phyloP scores from a whole-genome alignment of 2,329 filamentous ascomycete genomes.

The Aphanocladium album region DNA sequence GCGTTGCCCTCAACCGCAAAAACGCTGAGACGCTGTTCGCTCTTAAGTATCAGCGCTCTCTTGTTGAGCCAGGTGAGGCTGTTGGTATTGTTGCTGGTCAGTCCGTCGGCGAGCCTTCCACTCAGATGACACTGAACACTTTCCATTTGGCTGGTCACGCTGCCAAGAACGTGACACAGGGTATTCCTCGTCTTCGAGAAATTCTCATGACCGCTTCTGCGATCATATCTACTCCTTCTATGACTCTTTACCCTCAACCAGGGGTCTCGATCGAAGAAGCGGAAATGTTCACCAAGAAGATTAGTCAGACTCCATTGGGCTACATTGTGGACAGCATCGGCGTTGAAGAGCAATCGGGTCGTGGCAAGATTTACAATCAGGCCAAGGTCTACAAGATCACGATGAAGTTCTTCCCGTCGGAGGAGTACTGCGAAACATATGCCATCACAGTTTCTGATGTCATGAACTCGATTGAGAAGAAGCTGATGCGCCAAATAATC shows the following conservation, averaged over 20 bases:
- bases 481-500: constrained; percentile 69
- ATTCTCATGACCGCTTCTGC: constrained; percentile 96
- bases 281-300: constrained; percentile 82
- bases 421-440: constrained; percentile 82
- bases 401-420: constrained; percentile 75
- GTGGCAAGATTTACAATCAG: constrained; percentile 60
- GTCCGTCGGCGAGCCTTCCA: constrained; percentile 94
- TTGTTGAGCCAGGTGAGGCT: constrained; percentile 92
- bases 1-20: constrained; percentile 52
- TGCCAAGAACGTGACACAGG: constrained; percentile 95
- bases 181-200: constrained; percentile 94
- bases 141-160: constrained; percentile 99
- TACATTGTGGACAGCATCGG: constrained; percentile 77
- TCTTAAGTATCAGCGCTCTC: constrained; percentile 85
- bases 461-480: constrained; percentile 70
- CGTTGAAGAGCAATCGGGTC: constrained; percentile 74
- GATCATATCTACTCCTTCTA: constrained; percentile 82
- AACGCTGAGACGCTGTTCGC: constrained; percentile 80
- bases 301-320: constrained; percentile 78
- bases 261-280: constrained; percentile 65
- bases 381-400: constrained; percentile 83
- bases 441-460: constrained; percentile 77
- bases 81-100: constrained; percentile 96
- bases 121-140: constrained; percentile 98
- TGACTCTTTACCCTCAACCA: constrained; percentile 75